These are phyloP conservation scores for Neonectria faginata DNA, from an alignment of 2,329 filamentous ascomycete genomes.

Conservation along the genomic window DNA sequence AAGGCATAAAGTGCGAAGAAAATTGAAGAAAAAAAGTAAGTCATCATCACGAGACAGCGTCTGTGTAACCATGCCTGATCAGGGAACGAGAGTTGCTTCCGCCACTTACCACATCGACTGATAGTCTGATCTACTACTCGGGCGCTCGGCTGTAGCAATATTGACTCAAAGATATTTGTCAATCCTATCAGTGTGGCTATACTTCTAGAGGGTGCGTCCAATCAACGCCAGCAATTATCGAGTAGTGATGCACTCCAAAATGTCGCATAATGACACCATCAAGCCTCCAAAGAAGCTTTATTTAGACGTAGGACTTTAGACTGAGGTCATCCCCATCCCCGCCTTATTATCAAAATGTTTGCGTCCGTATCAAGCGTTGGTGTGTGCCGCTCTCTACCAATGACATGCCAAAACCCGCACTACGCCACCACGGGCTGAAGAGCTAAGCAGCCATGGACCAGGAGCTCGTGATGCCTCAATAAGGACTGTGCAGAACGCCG, in stretches of 20 bases:
- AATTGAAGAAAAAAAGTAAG: not conserved
- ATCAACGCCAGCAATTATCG: no score
- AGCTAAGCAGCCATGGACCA: not conserved
- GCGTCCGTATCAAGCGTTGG: not conserved
- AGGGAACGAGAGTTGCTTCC: not conserved
- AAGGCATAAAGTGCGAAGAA: not conserved
- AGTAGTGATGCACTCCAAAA: not conserved
- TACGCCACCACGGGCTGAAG: conserved; percentile 20
- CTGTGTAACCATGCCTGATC: not conserved
- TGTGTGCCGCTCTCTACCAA: not conserved
- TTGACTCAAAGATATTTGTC: not conserved
- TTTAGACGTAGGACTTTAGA: not conserved
- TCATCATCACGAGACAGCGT: not conserved
- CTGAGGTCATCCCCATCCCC: not conserved
- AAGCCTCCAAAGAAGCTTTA: not conserved
- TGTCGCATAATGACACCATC: not conserved
- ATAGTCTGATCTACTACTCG: not conserved
- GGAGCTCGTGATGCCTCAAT: conserved; percentile 10
- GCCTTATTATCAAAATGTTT: not conserved
- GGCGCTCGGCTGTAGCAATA: not conserved
- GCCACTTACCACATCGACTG: no score
- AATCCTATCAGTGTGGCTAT: not conserved
- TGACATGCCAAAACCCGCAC: not conserved
- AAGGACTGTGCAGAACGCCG: not conserved
- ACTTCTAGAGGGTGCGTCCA: no score